These are phyloP conservation scores for Leptomonas seymouri DNA, from an alignment of 208 protist species.

Conservation along the genomic window DNA sequence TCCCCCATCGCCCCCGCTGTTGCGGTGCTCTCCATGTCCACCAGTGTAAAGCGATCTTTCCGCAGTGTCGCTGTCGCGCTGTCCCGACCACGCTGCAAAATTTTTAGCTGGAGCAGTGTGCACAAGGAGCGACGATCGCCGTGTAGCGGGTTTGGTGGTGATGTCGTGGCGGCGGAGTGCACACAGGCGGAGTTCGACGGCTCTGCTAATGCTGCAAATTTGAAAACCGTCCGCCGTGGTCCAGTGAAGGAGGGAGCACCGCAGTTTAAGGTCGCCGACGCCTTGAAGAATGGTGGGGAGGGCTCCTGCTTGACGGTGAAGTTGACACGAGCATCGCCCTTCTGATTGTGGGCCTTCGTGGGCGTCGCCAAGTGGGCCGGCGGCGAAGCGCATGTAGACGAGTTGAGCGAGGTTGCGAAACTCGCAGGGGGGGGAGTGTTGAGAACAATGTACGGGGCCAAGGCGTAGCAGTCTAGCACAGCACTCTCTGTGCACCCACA, in stretches of 20 bases:
- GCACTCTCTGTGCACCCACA: slow-evolving; percentile 52
- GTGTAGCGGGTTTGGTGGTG: neutral
- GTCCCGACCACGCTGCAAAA: slow-evolving; percentile 26
- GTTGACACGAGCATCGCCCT: too few relatives aligned
- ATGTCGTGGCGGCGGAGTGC: slow-evolving; percentile 5
- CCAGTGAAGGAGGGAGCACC: neutral
- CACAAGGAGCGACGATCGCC: slow-evolving; percentile 2
- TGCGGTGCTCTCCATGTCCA: slow-evolving; percentile 8
- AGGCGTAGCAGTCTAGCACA: slow-evolving; percentile 65
- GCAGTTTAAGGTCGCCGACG: neutral
- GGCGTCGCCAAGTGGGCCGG: too few relatives aligned
- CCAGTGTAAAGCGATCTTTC: slow-evolving; percentile 9
- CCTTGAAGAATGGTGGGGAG: neutral
- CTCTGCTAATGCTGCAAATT: slow-evolving; percentile 16
- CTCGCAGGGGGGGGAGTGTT: neutral
- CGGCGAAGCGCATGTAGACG: too few relatives aligned
- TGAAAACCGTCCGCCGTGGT: slow-evolving; percentile 41
- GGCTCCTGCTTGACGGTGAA: neutral
- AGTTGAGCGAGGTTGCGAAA: neutral
- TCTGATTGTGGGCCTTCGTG: too few relatives aligned
- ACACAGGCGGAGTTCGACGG: neutral
- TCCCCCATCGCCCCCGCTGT: slow-evolving; percentile 4
- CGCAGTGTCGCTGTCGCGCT: slow-evolving; percentile 16
- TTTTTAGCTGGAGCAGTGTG: slow-evolving; percentile 26
- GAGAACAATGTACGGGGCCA: slow-evolving; percentile 67